Evolutionary conservation across 192 early-diverging fungal species (phyloP), one percentile per base, ranked within the genome.

Genomic region (Chytriomyces confervae): DNA sequence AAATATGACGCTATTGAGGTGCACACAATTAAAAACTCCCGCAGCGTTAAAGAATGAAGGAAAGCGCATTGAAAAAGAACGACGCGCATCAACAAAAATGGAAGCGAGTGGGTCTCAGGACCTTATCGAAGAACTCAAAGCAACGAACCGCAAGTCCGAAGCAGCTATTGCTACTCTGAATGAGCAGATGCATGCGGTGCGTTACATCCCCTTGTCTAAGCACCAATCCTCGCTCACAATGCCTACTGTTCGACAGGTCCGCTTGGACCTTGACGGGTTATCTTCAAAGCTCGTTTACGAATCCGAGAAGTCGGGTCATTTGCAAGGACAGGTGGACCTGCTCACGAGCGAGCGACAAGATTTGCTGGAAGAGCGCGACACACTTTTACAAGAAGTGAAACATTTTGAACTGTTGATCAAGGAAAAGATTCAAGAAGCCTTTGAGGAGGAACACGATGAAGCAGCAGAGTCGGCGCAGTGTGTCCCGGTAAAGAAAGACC

Each of bases 331-430:
- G 53, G 20, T n/a, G 13, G 16, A 57, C 53, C 53, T n/a, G 53
- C 53, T 57, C 5, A 20, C 13, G 20, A 57, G 1, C 53, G 53
- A 57, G 13, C 20, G 13, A 13, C 13, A 20, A 20, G 53, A 57
- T 57, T 20, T 57, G 20, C 16, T 20, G 53, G 53, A 57, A 20
- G 53, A 57, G 16, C 53, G 53, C 16, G 53, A 57, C 53, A 20
- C 53, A 20, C 20, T 57, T 13, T 57, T 57, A 20, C 53, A 57
- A 57, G 53, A 57, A 57, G 53, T 57, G 20, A 57, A 57, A n/a
- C 53, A 57, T 57, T 57, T 57, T 57, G 53, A 57, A 20, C 20
- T 57, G 53, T 57, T 57, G 53, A 13, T 57, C 16, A 57, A 57
- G 53, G 53, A 57, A 20, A 57, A 57, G 20, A 20, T 57, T 1